Conservation (phyloP, 306 rosid species). For the Prunus campanulata region DNA sequence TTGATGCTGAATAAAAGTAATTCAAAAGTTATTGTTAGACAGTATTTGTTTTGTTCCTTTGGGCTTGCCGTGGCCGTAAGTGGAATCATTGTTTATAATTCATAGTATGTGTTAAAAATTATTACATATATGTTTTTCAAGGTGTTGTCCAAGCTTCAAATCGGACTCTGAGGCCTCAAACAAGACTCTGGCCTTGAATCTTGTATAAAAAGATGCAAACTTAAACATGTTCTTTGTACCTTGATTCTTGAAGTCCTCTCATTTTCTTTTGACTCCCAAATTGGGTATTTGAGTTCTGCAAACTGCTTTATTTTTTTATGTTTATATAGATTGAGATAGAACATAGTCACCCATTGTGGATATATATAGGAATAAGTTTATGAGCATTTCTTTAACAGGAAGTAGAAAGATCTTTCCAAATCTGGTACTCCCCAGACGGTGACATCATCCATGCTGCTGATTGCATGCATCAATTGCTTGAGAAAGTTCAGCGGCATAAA, state of each 20-base stretch:
- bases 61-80: not conserved
- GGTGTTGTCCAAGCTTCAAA: not conserved
- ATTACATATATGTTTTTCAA: not conserved
- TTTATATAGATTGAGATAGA: not conserved
- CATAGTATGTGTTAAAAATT: not conserved
- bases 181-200: not conserved
- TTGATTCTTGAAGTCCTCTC: not conserved
- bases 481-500: slow-evolving; percentile 68
- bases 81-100: not conserved
- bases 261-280: not conserved
- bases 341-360: not conserved
- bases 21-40: not conserved
- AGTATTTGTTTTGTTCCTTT: not conserved
- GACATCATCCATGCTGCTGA: slow-evolving; percentile 49
- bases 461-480: slow-evolving; percentile 67
- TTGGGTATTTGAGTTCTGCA: not conserved
- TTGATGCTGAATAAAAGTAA: not conserved
- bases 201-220: not conserved
- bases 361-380: not conserved
- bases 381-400: slow-evolving; percentile 41
- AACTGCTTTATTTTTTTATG: not conserved
- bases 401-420: slow-evolving; percentile 54
- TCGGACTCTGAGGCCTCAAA: slow-evolving; percentile 1
- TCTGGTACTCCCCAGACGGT: slow-evolving; percentile 47
- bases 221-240: not conserved